Evolutionary conservation across 441 rosid species (phyloP).

Genomic region (Manihot esculenta): DNA sequence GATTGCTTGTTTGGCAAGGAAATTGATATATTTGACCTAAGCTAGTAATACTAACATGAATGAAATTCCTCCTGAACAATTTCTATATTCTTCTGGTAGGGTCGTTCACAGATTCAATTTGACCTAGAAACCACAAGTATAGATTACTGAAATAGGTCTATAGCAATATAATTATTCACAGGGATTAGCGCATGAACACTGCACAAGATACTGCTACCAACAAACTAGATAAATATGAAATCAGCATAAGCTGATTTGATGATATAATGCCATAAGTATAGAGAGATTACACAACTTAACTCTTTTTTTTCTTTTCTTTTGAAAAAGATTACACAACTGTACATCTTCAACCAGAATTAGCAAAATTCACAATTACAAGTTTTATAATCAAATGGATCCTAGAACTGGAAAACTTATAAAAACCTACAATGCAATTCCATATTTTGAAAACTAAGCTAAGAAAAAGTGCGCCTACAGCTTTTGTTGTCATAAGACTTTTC

Average conservation of each 20-base stretch:
- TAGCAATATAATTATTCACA: background rate
- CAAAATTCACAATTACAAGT: constrained; percentile 7
- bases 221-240: background rate
- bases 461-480: background rate
- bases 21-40: constrained; percentile 11
- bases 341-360: constrained; percentile 8
- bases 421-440: background rate
- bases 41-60: background rate
- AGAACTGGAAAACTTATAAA: constrained; percentile 21
- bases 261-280: background rate
- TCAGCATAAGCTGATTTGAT: background rate
- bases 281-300: background rate
- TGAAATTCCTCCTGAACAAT: background rate
- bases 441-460: constrained; percentile 1
- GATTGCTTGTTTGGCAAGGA: constrained; percentile 25
- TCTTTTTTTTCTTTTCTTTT: too few species aligned
- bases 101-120: background rate
- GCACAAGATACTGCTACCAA: background rate
- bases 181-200: background rate
- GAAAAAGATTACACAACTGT: background rate
- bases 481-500: background rate
- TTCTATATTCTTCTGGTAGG: background rate
- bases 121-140: background rate
- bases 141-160: background rate
- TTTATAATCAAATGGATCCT: constrained; percentile 27